Evolutionary conservation across 1,139 yeast species (phyloP).

Genomic region (Kluyveromyces sp.): DNA sequence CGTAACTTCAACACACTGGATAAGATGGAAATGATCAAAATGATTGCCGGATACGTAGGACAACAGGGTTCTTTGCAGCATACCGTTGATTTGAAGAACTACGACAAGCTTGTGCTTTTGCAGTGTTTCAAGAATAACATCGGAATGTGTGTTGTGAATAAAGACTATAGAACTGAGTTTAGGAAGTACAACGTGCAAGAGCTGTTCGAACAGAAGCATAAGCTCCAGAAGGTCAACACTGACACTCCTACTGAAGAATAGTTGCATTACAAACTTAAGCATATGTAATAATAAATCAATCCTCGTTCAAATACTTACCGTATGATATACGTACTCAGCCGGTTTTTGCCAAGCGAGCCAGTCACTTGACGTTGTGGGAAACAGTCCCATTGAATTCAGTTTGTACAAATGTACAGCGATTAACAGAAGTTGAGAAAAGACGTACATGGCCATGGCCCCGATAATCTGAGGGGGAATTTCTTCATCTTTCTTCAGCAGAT

Average conservation of each 20-base stretch:
- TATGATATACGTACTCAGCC: conserved; percentile 22
- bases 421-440: conserved; percentile 56
- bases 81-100: conserved; percentile 70
- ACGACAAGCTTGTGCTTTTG: conserved; percentile 70
- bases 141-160: conserved; percentile 73
- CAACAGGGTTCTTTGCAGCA: conserved; percentile 53
- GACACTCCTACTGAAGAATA: too few species aligned
- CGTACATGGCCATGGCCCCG: conserved; percentile 41
- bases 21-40: conserved; percentile 60
- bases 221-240: conserved; percentile 12
- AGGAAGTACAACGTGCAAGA: conserved; percentile 55
- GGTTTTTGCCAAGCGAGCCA: conserved; percentile 82
- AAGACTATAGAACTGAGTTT: conserved; percentile 42
- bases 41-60: conserved; percentile 69
- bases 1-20: conserved; percentile 71
- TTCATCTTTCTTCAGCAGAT: conserved; percentile 32
- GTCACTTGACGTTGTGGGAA: conserved; percentile 81
- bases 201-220: conserved; percentile 44
- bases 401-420: conserved; percentile 80
- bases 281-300: background rate
- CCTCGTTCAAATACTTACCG: conserved; percentile 5
- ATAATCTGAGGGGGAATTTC: conserved; percentile 40
- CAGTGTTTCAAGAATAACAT: conserved; percentile 82
- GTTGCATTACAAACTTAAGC: too few species aligned
- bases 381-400: conserved; percentile 78